These are phyloP conservation scores for Ophiostoma quercus DNA, from an alignment of 2,329 filamentous ascomycete species.

Conservation along the genomic window DNA sequence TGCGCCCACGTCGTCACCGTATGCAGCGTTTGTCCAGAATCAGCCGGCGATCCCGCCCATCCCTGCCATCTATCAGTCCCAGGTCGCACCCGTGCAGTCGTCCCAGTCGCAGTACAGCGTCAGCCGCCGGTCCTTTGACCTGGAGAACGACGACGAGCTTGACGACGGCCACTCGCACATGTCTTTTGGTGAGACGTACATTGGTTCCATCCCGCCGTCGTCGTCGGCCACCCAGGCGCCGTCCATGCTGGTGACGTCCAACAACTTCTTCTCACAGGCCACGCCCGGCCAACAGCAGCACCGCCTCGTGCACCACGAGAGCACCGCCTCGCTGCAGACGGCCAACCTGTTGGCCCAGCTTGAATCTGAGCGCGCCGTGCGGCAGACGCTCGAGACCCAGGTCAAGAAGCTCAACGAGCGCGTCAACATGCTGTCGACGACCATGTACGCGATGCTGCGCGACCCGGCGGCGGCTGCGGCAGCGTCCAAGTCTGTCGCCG, in stretches of 20 bases:
- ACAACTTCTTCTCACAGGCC: neutral
- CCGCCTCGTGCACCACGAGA: constrained; percentile 37
- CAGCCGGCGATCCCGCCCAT: constrained; percentile 28
- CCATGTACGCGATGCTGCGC: constrained; percentile 38
- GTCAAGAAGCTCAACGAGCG: constrained; percentile 50
- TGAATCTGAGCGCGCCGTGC: constrained; percentile 52
- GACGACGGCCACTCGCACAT: constrained; percentile 34
- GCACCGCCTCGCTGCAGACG: constrained; percentile 37
- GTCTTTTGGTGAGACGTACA: constrained; percentile 46
- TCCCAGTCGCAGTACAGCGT: constrained; percentile 33
- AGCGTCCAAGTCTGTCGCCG: constrained; percentile 26
- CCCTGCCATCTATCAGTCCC: constrained; percentile 33
- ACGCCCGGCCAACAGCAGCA: neutral
- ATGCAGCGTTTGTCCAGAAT: neutral
- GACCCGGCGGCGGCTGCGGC: constrained; percentile 30
- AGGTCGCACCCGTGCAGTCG: constrained; percentile 27
- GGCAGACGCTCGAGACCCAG: constrained; percentile 51
- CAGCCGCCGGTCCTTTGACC: constrained; percentile 37
- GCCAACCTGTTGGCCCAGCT: constrained; percentile 48
- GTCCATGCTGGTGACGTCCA: constrained; percentile 23
- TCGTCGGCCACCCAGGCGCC: constrained; percentile 33
- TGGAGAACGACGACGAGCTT: constrained; percentile 26
- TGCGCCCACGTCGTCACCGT: neutral
- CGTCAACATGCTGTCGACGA: constrained; percentile 43
- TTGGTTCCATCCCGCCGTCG: constrained; percentile 37